Evolutionary conservation across 345 rosid genomes (phyloP).

Genomic region (Rhodamnia rubescens): DNA sequence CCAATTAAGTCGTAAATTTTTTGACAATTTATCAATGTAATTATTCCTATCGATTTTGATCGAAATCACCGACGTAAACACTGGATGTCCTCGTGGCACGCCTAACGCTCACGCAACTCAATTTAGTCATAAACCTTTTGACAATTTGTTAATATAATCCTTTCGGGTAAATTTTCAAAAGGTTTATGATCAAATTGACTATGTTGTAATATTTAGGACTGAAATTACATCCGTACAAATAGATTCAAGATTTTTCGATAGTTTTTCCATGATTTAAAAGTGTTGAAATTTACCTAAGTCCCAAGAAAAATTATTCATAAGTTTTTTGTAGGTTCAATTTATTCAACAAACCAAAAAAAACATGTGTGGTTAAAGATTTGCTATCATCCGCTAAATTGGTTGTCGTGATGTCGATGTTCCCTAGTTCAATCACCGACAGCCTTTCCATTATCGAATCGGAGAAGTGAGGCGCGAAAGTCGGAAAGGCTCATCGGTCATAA

Average conservation of each 20-base stretch:
- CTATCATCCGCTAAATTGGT: neutral
- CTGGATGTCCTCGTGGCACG: fast-evolving
- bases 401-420: neutral
- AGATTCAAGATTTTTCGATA: neutral
- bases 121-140: neutral
- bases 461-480: neutral
- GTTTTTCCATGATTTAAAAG: neutral
- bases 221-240: neutral
- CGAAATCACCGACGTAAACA: fast-evolving
- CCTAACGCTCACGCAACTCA: fast-evolving
- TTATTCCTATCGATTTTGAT: fast-evolving
- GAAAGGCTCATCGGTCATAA: neutral
- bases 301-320: neutral
- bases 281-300: neutral
- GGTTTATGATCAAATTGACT: fast-evolving
- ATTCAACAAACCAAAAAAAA: neutral
- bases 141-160: neutral
- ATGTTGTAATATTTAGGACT: fast-evolving
- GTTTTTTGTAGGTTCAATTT: neutral
- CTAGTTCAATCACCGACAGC: neutral
- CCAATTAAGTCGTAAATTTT: fast-evolving
- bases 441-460: neutral
- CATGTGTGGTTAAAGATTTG: neutral
- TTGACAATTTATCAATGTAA: neutral
- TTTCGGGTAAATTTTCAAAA: neutral